Percentiles rank a stretch among this genome's conserved stretches.
Evolutionary conservation across 1,284 basidiomycete species (phyloP).

Genomic region (Malassezia psittaci): DNA sequence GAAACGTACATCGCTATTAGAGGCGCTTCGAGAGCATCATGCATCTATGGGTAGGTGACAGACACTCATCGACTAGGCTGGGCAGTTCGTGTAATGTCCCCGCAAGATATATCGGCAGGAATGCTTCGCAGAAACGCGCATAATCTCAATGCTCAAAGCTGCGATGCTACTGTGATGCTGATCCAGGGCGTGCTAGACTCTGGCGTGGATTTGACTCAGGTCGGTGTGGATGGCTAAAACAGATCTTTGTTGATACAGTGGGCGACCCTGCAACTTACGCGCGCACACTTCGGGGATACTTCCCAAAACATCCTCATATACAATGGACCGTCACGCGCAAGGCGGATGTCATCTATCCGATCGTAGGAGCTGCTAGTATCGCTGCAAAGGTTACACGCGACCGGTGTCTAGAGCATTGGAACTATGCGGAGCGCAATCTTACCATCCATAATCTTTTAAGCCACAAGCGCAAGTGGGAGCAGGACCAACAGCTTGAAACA

Average conservation of each 20-base stretch:
- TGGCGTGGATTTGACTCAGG: slow-evolving; percentile 69
- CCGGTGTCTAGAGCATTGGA: slow-evolving; percentile 76
- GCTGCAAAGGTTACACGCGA: slow-evolving; percentile 94
- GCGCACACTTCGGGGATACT: slow-evolving; percentile 28
- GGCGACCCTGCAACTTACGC: slow-evolving; percentile 78
- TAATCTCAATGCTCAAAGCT: slow-evolving; percentile 85
- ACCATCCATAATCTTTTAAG: neutral
- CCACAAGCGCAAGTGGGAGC: slow-evolving; percentile 20
- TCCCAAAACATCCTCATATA: slow-evolving; percentile 36
- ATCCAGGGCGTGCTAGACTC: slow-evolving; percentile 71
- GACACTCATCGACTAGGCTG: slow-evolving; percentile 52
- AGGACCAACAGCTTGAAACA: slow-evolving; percentile 1
- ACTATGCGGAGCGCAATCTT: slow-evolving; percentile 48
- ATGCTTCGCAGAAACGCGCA: slow-evolving; percentile 76
- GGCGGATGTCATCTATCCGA: slow-evolving; percentile 88
- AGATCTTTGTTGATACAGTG: slow-evolving; percentile 93
- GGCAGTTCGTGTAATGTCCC: slow-evolving; percentile 72
- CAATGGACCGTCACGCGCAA: slow-evolving; percentile 81
- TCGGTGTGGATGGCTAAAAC: slow-evolving; percentile 14
- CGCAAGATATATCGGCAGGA: slow-evolving; percentile 77
- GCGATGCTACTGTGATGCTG: slow-evolving; percentile 78
- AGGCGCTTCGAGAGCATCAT: slow-evolving; percentile 27
- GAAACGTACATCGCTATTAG: slow-evolving; percentile 42
- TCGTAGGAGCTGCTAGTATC: slow-evolving; percentile 91
- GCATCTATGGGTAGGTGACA: slow-evolving; percentile 12